phyloP scores from a whole-genome alignment of 345 rosid species.

The Eucalyptus cloeziana region DNA sequence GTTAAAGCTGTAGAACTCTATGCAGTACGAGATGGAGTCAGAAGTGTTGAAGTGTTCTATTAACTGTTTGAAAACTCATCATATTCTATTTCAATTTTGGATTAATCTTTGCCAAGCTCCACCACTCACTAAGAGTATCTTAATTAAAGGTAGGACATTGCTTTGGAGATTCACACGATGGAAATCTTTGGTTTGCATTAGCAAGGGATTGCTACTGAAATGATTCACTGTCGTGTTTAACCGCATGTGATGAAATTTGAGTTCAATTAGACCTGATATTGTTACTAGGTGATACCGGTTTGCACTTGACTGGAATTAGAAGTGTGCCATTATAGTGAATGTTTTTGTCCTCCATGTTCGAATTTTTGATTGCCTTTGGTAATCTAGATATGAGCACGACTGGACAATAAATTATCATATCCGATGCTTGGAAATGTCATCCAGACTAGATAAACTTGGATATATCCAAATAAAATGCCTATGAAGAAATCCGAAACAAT shows the following conservation, averaged over 20 bases:
- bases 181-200: too few species aligned
- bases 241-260: neutral
- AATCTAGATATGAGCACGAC: neutral
- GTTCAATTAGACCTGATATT: neutral
- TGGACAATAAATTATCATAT: neutral
- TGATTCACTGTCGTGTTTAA: neutral
- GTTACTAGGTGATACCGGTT: neutral
- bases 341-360: neutral
- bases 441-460: fast-evolving
- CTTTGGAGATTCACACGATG: neutral
- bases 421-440: fast-evolving
- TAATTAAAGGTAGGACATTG: neutral
- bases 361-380: neutral
- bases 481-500: fast-evolving
- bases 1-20: neutral
- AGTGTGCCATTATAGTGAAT: neutral
- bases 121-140: neutral
- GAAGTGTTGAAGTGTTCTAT: neutral
- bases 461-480: neutral
- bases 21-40: neutral
- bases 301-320: neutral
- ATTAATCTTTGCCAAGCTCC: neutral
- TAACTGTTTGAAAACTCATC: neutral
- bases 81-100: neutral
- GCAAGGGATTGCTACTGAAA: neutral